Evolutionary conservation across 208 protist species (phyloP).

Genomic region (Leishmania lainsoni): DNA sequence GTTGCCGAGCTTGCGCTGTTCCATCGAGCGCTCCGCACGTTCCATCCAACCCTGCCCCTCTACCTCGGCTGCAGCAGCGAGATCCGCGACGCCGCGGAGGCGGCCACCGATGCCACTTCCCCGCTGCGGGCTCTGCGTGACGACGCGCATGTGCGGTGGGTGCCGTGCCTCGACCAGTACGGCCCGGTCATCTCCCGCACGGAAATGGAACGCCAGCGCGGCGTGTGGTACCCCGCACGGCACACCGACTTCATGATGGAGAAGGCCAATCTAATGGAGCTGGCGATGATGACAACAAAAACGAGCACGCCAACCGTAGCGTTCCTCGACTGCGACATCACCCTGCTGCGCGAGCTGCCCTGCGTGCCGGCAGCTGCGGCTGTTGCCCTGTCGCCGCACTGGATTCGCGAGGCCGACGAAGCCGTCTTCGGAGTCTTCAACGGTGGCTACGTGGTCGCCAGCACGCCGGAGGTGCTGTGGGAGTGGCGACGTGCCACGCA

Average conservation of each 20-base stretch:
- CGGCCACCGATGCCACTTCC: not conserved
- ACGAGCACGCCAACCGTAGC: conserved; percentile 20
- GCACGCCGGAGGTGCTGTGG: conserved; percentile 42
- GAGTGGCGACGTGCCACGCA: conserved; percentile 66
- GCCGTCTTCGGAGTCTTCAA: conserved; percentile 77
- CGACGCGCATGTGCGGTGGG: conserved; percentile 55
- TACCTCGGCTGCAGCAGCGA: conserved; percentile 60
- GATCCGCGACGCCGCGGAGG: conserved; percentile 18
- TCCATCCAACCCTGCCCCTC: conserved; percentile 60
- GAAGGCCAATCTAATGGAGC: conserved; percentile 81
- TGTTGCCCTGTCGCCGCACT: conserved; percentile 68
- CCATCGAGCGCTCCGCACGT: conserved; percentile 52
- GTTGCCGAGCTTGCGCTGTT: conserved; percentile 75
- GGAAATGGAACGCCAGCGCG: conserved; percentile 67
- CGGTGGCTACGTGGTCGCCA: conserved; percentile 63
- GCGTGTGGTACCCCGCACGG: conserved; percentile 70
- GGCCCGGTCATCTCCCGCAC: conserved; percentile 45
- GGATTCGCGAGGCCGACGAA: conserved; percentile 53
- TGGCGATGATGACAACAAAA: conserved; percentile 39
- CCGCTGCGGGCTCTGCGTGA: conserved; percentile 13
- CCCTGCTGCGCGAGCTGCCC: conserved; percentile 54
- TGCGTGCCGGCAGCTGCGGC: conserved; percentile 29
- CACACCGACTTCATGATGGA: conserved; percentile 91
- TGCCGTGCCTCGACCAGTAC: conserved; percentile 74
- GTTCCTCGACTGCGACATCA: conserved; percentile 84